These are phyloP conservation scores for Eimeria praecox DNA, from an alignment of 169 alveolate species.

Conservation along the genomic window DNA sequence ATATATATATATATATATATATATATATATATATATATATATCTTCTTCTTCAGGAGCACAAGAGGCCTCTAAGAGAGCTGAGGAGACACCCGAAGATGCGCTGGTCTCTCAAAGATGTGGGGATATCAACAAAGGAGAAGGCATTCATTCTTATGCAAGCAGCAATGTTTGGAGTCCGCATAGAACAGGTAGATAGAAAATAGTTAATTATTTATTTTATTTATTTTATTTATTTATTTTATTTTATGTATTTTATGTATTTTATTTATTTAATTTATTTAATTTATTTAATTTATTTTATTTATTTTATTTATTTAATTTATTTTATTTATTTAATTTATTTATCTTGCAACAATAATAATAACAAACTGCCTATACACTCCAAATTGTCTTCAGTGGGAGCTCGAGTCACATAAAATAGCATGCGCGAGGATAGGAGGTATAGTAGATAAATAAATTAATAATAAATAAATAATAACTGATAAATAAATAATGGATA, in stretches of 20 bases:
- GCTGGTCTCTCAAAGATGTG: neutral
- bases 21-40: too few species aligned
- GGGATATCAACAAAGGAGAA: neutral
- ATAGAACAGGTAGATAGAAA: conserved; percentile 4
- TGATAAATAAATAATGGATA: neutral
- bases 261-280: too few species aligned
- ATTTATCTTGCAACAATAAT: too few species aligned
- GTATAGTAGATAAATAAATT: too few species aligned
- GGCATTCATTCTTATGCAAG: conserved; percentile 27
- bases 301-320: too few species aligned
- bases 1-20: too few species aligned
- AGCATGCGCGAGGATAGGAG: neutral
- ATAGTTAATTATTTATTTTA: neutral
- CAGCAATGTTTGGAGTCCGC: neutral
- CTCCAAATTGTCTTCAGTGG: conserved; percentile 8
- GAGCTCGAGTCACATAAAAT: conserved; percentile 16
- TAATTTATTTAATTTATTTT: too few species aligned
- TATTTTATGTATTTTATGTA: too few species aligned
- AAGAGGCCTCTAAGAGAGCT: conserved; percentile 5
- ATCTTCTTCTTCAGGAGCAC: neutral
- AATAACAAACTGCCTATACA: too few species aligned
- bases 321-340: too few species aligned
- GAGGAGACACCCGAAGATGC: neutral
- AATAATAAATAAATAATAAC: neutral
- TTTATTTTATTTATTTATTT: neutral